Evolutionary conservation across 495 filamentous ascomycete species (phyloP), one percentile per base, ranked within the genome.

Genomic region (Oidiodendron maius): DNA sequence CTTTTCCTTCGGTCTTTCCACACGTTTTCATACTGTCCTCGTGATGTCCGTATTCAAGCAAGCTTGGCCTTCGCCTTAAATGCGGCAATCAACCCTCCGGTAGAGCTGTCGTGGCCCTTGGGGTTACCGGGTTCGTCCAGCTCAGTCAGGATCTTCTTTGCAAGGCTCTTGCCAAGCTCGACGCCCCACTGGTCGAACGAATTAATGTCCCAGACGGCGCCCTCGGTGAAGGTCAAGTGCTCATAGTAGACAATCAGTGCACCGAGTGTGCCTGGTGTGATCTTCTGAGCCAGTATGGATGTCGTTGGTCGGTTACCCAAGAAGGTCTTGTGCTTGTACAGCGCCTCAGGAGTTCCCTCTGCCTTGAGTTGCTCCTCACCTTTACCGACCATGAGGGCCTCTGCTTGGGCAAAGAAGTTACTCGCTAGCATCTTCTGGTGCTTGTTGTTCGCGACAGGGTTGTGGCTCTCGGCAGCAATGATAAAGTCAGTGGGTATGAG

Each of bases 181-280:
- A 98, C 93, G 69, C 93, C 93, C 93, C 93, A 97, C 71, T 98
- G 93, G 73, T 98, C 93, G 64, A 97, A 98, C 58, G 81, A 86
- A 80, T 98, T 98, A 76, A 98, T 96, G 70, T 97, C 94, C 93
- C 93, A 98, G 57, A 97, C 69, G 24, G 89, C 94, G 58, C 93
- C 93, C 69, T 98, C 93, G 30, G 89, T 95, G 73, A 98, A 97
- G 50, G 93, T 97, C 39, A 96, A 63, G 69, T 98, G 93, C 75
- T 98, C 93, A 68, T 98, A 98, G 80, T 96, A 98, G 42, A 87
- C 89, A 65, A 98, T 98, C 53, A 98, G 71, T 21, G 93, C 93
- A 58, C 93, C 93, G 47, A 98, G 79, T 50, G 95, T 90, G 8
- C 81, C 84, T 13, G 93, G 93, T 10, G 94, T 96, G 61, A 98